Base-by-base conservation (phyloP, 2,329 filamentous ascomycete genomes). In the Pseudogymnoascus sp. region DNA sequence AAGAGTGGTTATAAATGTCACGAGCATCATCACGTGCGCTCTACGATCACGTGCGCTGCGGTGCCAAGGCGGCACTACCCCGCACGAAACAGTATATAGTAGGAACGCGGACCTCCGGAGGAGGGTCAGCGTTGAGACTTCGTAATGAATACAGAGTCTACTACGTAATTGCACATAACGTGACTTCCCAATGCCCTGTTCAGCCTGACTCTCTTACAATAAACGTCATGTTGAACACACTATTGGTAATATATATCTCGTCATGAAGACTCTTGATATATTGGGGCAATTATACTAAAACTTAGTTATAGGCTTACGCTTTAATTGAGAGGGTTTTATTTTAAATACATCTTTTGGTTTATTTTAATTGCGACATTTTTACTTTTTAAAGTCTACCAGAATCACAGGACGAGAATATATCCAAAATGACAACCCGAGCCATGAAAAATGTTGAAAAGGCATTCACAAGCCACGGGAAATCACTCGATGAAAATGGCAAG, bases 391-490 rank as follows among this genome's bases (percentile, higher is more conserved):
- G 4, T 10, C 4, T 6, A 12, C 16, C 3, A 16, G 8, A 53
- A 53, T 31, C 14, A 33, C 3, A 6, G 3, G 11, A 18, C 10
- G 2, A 12, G 5, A 18, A 21, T 33, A 18, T 35, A 33, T 10
- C 7, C 28, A 56, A 18, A 35, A 56, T 56, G 50, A 56, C 50
- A 14, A 56, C 50, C 4, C 50, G 28, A 18, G 50, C 28, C 18
- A 56, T 56, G 50, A 56, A 56, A 56, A 56, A 56, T 21, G 50
- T 56, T 12, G 50, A 56, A 21, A 56, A 33, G 50, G 50, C 50
- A 56, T 56, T 56, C 28, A 56, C 10, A 56, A 33, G 50, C 50
- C 50, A 56, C 11, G 50, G 50, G 28, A 56, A 56, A 33, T 56
- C 50, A 5, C 50, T 56, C 50, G 50, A 56, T 11, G 50, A 56